phyloP scores from a whole-genome alignment of 2,329 filamentous ascomycete genomes.

The Clonostachys solani region DNA sequence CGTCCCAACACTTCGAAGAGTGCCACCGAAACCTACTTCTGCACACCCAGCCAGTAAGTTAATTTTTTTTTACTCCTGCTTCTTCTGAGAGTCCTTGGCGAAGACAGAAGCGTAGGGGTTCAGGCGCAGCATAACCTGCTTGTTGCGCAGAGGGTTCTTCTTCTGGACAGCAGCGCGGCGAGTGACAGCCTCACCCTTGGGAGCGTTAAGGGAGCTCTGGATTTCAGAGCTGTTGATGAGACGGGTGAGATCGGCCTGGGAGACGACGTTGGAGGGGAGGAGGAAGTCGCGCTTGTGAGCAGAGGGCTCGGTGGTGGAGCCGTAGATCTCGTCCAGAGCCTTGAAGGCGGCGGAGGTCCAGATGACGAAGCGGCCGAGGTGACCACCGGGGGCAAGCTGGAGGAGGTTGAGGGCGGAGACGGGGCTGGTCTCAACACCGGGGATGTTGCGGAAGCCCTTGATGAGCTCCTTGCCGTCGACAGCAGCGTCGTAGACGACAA shows the following conservation, averaged over 20 bases:
- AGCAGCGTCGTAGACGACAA: slow-evolving; percentile 96
- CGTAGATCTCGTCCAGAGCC: slow-evolving; percentile 96
- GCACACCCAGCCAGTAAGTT: slow-evolving; percentile 3
- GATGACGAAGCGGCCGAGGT: slow-evolving; percentile 98
- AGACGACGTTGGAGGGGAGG: slow-evolving; percentile 86
- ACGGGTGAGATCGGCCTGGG: slow-evolving; percentile 92
- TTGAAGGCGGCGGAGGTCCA: slow-evolving; percentile 98
- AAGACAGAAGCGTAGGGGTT: slow-evolving; percentile 97
- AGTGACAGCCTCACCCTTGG: slow-evolving; percentile 84
- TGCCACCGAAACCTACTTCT: background rate
- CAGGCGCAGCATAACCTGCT: slow-evolving; percentile 95
- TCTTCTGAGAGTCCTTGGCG: slow-evolving; percentile 58
- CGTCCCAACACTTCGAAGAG: background rate
- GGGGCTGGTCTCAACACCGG: slow-evolving; percentile 93
- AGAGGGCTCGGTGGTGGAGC: slow-evolving; percentile 82
- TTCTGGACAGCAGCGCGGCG: slow-evolving; percentile 93
- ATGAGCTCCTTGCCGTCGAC: slow-evolving; percentile 92
- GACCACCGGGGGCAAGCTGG: slow-evolving; percentile 97
- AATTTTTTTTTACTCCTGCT: slow-evolving; percentile 27
- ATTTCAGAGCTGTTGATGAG: slow-evolving; percentile 99
- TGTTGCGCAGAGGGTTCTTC: slow-evolving; percentile 99
- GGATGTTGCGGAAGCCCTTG: slow-evolving; percentile 96
- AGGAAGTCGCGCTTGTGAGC: slow-evolving; percentile 99
- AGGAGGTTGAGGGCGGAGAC: slow-evolving; percentile 96
- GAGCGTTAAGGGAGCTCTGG: slow-evolving; percentile 89